phyloP scores from a whole-genome alignment of 495 filamentous ascomycete species.

The Penicillium paradoxum region DNA sequence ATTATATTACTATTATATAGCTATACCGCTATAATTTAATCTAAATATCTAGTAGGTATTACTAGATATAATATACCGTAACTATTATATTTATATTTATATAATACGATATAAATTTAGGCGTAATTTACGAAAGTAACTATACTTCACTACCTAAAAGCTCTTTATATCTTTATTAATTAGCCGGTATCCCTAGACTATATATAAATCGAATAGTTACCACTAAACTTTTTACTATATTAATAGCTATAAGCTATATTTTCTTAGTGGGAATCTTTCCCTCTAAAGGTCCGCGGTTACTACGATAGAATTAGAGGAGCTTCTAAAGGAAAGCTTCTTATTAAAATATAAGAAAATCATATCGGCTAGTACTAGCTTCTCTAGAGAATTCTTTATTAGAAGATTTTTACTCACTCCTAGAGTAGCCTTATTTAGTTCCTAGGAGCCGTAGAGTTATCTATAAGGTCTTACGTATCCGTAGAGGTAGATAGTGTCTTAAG shows the following conservation, averaged over 20 bases:
- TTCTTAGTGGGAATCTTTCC: not conserved
- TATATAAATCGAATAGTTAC: not conserved
- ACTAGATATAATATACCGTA: not conserved
- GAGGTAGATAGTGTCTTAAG: not conserved
- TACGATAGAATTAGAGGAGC: no score
- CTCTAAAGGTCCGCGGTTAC: no score
- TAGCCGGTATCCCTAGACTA: not conserved
- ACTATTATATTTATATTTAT: not conserved
- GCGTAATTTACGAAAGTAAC: not conserved
- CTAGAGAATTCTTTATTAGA: no score
- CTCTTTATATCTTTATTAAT: not conserved
- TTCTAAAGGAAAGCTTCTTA: no score
- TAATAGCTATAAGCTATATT: not conserved
- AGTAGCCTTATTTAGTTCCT: not conserved
- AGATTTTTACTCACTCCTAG: no score
- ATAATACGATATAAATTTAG: not conserved
- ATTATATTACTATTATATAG: not conserved
- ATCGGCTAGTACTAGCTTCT: no score
- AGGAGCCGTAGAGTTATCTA: not conserved
- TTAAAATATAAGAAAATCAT: no score
- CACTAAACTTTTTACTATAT: not conserved
- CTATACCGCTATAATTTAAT: not conserved
- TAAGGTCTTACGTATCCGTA: not conserved
- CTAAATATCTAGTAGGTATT: not conserved
- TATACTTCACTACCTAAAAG: not conserved